phyloP scores from a whole-genome alignment of 2,329 filamentous ascomycete genomes.

The Metarhizium humberi region DNA sequence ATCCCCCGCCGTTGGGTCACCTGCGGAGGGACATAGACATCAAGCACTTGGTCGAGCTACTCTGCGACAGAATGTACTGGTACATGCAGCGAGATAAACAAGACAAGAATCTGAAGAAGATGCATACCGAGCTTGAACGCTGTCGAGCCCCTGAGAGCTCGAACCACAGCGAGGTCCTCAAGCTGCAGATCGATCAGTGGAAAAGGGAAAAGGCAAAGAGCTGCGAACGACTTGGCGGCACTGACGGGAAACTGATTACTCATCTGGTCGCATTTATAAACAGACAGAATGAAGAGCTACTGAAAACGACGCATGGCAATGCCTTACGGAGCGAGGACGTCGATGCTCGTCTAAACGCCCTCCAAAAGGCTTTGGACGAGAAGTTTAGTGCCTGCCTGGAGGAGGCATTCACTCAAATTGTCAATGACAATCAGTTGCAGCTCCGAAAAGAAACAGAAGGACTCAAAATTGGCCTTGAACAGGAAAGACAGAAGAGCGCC shows the following conservation, averaged over 20 bases:
- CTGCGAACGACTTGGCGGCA: conserved; percentile 3
- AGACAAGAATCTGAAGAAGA: conserved; percentile 10
- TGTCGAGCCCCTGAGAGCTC: conserved; percentile 13
- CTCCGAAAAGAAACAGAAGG: conserved; percentile 1
- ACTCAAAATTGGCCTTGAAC: conserved; percentile 2
- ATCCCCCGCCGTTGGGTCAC: neutral
- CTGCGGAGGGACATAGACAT: conserved; percentile 1
- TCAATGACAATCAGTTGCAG: neutral
- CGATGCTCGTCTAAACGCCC: neutral
- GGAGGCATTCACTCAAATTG: neutral
- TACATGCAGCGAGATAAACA: conserved; percentile 11
- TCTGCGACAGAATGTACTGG: conserved; percentile 14
- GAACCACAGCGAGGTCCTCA: conserved; percentile 11
- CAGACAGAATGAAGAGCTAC: neutral
- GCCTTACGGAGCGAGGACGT: neutral
- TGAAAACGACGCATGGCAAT: neutral
- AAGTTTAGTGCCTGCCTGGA: neutral
- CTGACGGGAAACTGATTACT: conserved; percentile 6
- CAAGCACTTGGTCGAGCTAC: conserved; percentile 10
- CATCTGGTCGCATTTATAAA: conserved; percentile 1
- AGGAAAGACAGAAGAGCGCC: conserved; percentile 6
- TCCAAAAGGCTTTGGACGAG: neutral
- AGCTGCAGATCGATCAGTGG: conserved; percentile 8
- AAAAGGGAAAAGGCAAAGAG: conserved; percentile 7
- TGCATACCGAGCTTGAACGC: conserved; percentile 9